Base-by-base conservation (phyloP, 768 basidiomycete species). In the Russula ochroleuca region DNA sequence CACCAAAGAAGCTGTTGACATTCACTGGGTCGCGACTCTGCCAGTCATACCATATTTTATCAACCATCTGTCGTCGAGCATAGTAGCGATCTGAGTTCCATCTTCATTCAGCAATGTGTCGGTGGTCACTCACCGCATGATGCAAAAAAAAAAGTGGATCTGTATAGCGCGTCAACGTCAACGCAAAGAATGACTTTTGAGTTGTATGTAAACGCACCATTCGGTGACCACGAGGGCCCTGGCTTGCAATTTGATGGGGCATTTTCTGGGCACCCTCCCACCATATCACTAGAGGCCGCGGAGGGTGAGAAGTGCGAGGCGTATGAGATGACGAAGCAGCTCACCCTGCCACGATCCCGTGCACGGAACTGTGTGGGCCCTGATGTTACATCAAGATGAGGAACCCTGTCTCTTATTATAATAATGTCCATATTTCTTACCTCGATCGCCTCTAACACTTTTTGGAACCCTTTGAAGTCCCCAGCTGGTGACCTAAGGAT, bases 21-120 rank as follows among this genome's bases (percentile, higher is more conserved):
- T 73, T 76, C 13, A 48, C 54, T 1, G 64, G 33, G 59, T 73
- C 48, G 13, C 59, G 60, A 57, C 62, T 61, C 53, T 77, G 76
- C 76, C 76, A 76, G 54, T 76, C 72, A 55, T 53, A 75, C 76
- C 76, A 77, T 17, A 76, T 58, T 60, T 75, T 75, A 66, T 76
- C 76, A 53, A 77, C 67, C 75, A 75, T 76, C 72, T 72, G 59
- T 37, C 25, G n/a, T 6, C 47, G n/a, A 25, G 31, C 23, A 33
- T 0, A 17, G 23, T 1, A 15, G 31, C 19, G 15, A n/a, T 5
- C 13, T 61, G 9, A 45, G 51, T 23, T 14, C 7, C 23, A 35
- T 19, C 14, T 23, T 9, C 2, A 15, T 35, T 13, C 5, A 25
- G n/a, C 15, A n/a, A 37, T 28, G 17, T n/a, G 21, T 10, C 15